Evolutionary conservation across 2,329 filamentous ascomycete genomes (phyloP).

Genomic region (Ophiostoma pallidulum): DNA sequence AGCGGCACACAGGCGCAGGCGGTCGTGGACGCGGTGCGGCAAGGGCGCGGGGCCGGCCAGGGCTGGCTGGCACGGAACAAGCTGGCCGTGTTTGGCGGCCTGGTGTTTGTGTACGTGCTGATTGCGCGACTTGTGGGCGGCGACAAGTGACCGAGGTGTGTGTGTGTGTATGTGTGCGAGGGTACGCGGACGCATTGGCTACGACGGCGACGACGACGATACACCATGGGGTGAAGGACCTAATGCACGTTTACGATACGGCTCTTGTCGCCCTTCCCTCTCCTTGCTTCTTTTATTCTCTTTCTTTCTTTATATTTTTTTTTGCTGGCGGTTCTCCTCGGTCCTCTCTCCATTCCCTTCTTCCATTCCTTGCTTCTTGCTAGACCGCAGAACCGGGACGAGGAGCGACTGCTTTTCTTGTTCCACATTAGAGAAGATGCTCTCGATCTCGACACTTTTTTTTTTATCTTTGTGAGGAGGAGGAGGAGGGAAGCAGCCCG

Average conservation of each 20-base stretch:
- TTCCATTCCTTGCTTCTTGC: too few species aligned
- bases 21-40: slow-evolving; percentile 67
- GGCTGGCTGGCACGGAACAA: slow-evolving; percentile 78
- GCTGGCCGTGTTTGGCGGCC: slow-evolving; percentile 57
- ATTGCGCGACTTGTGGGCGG: slow-evolving; percentile 61
- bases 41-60: slow-evolving; percentile 68
- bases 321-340: too few species aligned
- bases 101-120: slow-evolving; percentile 75
- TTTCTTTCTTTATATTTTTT: neutral
- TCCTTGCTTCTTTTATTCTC: neutral
- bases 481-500: too few species aligned
- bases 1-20: slow-evolving; percentile 56
- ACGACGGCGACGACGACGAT: neutral
- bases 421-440: too few species aligned
- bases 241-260: slow-evolving; percentile 5
- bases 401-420: too few species aligned
- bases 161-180: too few species aligned
- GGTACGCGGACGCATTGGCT: too few species aligned
- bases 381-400: too few species aligned
- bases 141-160: too few species aligned
- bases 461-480: too few species aligned
- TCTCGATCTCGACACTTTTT: too few species aligned
- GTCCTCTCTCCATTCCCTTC: too few species aligned
- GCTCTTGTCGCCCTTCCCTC: neutral
- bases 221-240: neutral